Conservation (phyloP, 2,329 filamentous ascomycete genomes). For the Raffaelea arxii region DNA sequence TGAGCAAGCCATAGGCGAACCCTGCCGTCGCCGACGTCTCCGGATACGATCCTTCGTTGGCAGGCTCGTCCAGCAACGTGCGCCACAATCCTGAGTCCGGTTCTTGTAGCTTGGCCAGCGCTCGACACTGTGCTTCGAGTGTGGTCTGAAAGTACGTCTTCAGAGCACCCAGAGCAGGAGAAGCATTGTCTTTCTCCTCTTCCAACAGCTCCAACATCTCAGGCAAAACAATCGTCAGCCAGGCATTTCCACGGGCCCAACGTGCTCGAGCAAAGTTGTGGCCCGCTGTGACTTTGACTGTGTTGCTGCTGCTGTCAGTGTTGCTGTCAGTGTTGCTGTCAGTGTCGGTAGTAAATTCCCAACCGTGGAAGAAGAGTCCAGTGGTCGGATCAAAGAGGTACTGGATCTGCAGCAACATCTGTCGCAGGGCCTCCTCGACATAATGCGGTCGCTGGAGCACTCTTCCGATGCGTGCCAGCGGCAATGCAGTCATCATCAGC, state of each 20-base stretch:
- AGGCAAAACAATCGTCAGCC: slow-evolving; percentile 76
- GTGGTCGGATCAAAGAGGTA: slow-evolving; percentile 65
- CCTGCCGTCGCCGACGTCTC: slow-evolving; percentile 73
- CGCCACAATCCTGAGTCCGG: slow-evolving; percentile 56
- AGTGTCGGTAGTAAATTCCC: slow-evolving; percentile 54
- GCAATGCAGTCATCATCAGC: slow-evolving; percentile 79
- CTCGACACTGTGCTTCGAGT: slow-evolving; percentile 58
- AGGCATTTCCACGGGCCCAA: slow-evolving; percentile 56
- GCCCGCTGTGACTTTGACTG: slow-evolving; percentile 22
- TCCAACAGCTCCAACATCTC: slow-evolving; percentile 69
- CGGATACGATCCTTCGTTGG: slow-evolving; percentile 59
- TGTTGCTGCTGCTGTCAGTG: too few species aligned
- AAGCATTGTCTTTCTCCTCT: not conserved
- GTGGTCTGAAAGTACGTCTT: slow-evolving; percentile 45
- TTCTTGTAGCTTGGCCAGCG: slow-evolving; percentile 51
- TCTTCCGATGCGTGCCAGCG: slow-evolving; percentile 68
- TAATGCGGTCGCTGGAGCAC: slow-evolving; percentile 62
- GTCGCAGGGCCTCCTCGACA: slow-evolving; percentile 65
- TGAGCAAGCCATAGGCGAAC: slow-evolving; percentile 72
- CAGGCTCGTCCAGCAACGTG: slow-evolving; percentile 60
- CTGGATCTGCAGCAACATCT: slow-evolving; percentile 69
- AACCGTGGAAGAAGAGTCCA: slow-evolving; percentile 73
- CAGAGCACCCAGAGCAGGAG: not conserved
- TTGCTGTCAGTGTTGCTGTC: not conserved
- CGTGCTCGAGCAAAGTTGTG: slow-evolving; percentile 50